Base-by-base conservation (phyloP, 2,329 filamentous ascomycete species). In the Botryotinia globosa region DNA sequence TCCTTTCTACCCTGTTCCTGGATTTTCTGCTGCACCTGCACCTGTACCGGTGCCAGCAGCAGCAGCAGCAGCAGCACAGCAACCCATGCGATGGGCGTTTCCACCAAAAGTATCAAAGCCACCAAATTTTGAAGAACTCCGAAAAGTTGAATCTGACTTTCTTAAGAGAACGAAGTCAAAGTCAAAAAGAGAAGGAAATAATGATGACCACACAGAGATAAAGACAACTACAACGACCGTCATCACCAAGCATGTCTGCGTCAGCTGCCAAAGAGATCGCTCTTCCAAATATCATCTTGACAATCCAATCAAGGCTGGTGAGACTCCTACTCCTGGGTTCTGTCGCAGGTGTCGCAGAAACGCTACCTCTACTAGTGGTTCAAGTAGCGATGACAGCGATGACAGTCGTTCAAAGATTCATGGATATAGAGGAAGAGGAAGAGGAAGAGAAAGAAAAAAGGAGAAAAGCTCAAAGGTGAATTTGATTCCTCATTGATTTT, bases 161-260 rank as follows among this genome's bases (percentile, higher is more conserved):
- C 29, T 45, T 4, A 44, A 45, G 29, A 63, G 67, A 45, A 29
- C 29, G 8, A 63, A 37, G 22, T 63, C 29, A 20, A 63, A 63
- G 29, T 59, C 39, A 20, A 42, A 37, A 56, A 56, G 10, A 56
- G 37, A 44, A 10, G 37, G 65, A 42, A 37, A 68, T 2, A 20
- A 56, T 68, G 45, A 68, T 44, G 48, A 44, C 29, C 48, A 42
- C 25, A 56, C 34, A 32, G 48, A 68, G 48, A 68, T 32, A 5
- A 68, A 42, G 48, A 68, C 37, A 22, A 62, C 48, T 5, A 69
- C 59, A 32, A 78, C 80, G 6, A 74, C 76, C 48, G 75, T 73
- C 42, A 73, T 78, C 14, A 76, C 74, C 16, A 84, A 85, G 70
- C 81, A 81, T 73, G 82, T 85, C 32, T 87, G 85, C 77, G 83